phyloP scores from a whole-genome alignment of 371 early-diverging fungal species.

The Saksenaea oblongispora region DNA sequence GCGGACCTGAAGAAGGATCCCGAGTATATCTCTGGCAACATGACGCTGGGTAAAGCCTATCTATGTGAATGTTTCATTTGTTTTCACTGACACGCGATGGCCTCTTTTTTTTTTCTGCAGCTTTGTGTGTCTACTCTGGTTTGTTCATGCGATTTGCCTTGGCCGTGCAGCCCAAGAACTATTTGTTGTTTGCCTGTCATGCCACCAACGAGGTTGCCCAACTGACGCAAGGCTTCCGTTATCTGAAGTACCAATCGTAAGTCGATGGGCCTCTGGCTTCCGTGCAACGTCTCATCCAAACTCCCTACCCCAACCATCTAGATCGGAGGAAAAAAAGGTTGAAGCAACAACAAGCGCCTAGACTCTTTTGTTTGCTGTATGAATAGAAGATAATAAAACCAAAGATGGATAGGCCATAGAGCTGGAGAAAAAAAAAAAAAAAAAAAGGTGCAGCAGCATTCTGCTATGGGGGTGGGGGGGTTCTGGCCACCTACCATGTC shows the following conservation, averaged over 20 bases:
- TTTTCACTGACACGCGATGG: background rate
- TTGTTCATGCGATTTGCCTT: slow-evolving; percentile 95
- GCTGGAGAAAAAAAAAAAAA: too few species aligned
- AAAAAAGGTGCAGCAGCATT: too few species aligned
- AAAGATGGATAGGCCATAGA: background rate
- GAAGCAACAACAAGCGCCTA: background rate
- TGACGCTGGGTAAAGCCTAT: slow-evolving; percentile 76
- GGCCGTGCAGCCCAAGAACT: slow-evolving; percentile 88
- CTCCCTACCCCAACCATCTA: background rate
- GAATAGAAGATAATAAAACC: background rate
- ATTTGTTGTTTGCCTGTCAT: slow-evolving; percentile 89
- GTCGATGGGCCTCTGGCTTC: slow-evolving; percentile 1
- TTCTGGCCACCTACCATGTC: background rate
- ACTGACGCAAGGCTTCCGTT: slow-evolving; percentile 81
- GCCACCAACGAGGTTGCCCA: slow-evolving; percentile 86
- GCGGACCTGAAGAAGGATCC: slow-evolving; percentile 89
- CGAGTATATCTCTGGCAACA: slow-evolving; percentile 89
- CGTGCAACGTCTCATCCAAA: too few species aligned
- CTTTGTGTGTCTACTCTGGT: slow-evolving; percentile 78
- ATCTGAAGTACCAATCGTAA: slow-evolving; percentile 66
- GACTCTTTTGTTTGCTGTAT: background rate
- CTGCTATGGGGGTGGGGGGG: too few species aligned
- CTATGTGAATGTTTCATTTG: background rate
- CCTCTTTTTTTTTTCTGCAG: slow-evolving; percentile 15
- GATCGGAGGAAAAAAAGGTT: background rate